Evolutionary conservation across 2,329 filamentous ascomycete species (phyloP).

Genomic region (Botryotinia convoluta): DNA sequence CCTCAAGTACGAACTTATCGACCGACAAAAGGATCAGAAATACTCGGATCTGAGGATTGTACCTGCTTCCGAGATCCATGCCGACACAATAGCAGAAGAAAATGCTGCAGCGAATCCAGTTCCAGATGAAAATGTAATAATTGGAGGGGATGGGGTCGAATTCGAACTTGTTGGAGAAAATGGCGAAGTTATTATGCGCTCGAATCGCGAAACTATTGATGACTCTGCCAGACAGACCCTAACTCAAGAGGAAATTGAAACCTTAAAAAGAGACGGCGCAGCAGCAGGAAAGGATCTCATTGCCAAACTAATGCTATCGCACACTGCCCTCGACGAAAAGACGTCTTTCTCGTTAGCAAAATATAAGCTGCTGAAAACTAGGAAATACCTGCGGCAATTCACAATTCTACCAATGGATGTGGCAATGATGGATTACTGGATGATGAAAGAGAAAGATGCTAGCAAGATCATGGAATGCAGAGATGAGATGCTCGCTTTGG

Average conservation of each 20-base stretch:
- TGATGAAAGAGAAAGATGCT: slow-evolving; percentile 77
- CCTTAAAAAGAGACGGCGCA: slow-evolving; percentile 67
- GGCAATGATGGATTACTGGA: slow-evolving; percentile 69
- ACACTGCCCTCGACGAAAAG: slow-evolving; percentile 89
- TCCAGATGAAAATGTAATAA: slow-evolving; percentile 43
- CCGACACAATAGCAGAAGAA: slow-evolving; percentile 64
- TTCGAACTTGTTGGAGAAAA: slow-evolving; percentile 49
- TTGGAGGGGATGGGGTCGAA: slow-evolving; percentile 45
- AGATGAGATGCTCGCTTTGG: slow-evolving; percentile 76
- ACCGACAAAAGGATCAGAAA: slow-evolving; percentile 61
- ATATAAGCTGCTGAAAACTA: slow-evolving; percentile 91
- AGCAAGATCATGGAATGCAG: slow-evolving; percentile 80
- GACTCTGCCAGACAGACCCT: slow-evolving; percentile 70
- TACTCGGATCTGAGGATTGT: slow-evolving; percentile 75
- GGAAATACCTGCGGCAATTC: slow-evolving; percentile 89
- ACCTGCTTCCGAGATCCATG: slow-evolving; percentile 76
- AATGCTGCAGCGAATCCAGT: slow-evolving; percentile 44
- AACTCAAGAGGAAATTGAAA: slow-evolving; percentile 67
- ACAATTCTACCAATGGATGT: slow-evolving; percentile 82
- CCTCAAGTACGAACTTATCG: slow-evolving; percentile 84
- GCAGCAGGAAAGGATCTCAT: slow-evolving; percentile 86
- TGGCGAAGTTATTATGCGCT: slow-evolving; percentile 52
- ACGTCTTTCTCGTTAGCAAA: slow-evolving; percentile 91
- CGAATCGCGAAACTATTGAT: slow-evolving; percentile 59
- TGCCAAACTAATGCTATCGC: slow-evolving; percentile 85